Percentiles rank a stretch among this genome's conserved stretches.
Conservation (phyloP, 2,329 filamentous ascomycete species). For the Colletotrichum musae region DNA sequence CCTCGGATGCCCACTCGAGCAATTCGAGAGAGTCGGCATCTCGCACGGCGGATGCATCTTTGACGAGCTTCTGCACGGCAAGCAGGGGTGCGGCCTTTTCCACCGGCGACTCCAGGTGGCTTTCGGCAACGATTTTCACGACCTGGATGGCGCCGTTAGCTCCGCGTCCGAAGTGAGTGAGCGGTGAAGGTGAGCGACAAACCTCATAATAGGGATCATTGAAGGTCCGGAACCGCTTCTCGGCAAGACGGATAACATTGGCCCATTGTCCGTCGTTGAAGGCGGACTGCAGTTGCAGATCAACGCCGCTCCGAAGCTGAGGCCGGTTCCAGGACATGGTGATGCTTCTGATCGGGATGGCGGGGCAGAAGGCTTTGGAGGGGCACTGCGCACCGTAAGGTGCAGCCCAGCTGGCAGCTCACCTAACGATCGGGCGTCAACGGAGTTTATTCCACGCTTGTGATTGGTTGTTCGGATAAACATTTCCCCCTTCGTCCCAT, state of each 20-base stretch:
- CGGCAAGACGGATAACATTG: conserved; percentile 65
- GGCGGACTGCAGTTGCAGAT: conserved; percentile 68
- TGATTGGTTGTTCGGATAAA: conserved; percentile 33
- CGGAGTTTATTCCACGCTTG: too few species aligned
- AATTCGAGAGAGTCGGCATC: conserved; percentile 68
- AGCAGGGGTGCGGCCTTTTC: conserved; percentile 62
- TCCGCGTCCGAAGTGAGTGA: neutral
- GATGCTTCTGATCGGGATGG: conserved; percentile 45
- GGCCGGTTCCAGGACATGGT: conserved; percentile 46
- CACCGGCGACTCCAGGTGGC: conserved; percentile 64
- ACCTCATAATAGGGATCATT: conserved; percentile 72
- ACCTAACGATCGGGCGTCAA: conserved; percentile 7
- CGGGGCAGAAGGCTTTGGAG: conserved; percentile 42
- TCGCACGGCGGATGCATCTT: conserved; percentile 61
- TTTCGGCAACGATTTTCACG: conserved; percentile 65
- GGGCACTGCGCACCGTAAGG: conserved; percentile 38
- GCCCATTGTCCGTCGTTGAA: conserved; percentile 70
- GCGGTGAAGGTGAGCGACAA: conserved; percentile 39
- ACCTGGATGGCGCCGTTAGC: conserved; percentile 50
- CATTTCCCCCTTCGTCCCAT: neutral
- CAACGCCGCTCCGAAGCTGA: conserved; percentile 64
- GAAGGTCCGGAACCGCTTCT: conserved; percentile 62
- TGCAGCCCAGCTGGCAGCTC: conserved; percentile 10
- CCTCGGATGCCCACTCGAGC: conserved; percentile 67
- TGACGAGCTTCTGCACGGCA: conserved; percentile 61